phyloP scores from a whole-genome alignment of 306 rosid species.

The Arachis hypogaea region DNA sequence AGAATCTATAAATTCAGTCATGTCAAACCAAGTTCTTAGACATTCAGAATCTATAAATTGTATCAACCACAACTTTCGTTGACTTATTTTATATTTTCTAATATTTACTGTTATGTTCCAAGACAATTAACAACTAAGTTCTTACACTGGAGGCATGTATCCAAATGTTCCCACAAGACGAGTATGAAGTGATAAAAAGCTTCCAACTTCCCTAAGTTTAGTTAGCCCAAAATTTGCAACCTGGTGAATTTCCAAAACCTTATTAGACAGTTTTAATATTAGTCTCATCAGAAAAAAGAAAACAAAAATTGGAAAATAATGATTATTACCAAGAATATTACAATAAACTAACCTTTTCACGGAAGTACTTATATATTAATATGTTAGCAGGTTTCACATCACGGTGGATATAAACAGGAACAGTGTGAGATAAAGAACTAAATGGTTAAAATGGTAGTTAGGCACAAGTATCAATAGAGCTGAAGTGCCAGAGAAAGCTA shows the following conservation, averaged over 20 bases:
- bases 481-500: conserved; percentile 60
- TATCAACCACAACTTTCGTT: no score
- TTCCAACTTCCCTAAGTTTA: conserved; percentile 80
- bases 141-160: conserved; percentile 96
- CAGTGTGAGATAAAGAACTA: conserved; percentile 52
- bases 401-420: conserved; percentile 92
- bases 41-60: no score
- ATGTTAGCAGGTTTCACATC: conserved; percentile 89
- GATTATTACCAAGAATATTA: conserved; percentile 9
- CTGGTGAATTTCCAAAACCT: conserved; percentile 42
- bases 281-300: background rate
- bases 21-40: no score
- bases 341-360: conserved; percentile 61
- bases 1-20: no score
- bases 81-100: no score
- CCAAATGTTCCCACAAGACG: conserved; percentile 93
- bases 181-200: conserved; percentile 65
- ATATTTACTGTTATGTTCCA: no score
- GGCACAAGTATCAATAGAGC: conserved; percentile 50
- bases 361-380: conserved; percentile 71
- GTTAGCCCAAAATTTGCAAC: conserved; percentile 91
- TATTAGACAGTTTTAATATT: background rate
- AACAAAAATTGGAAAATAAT: conserved; percentile 1
- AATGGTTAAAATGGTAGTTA: no score
- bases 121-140: background rate